These are phyloP conservation scores for Fulvia fulva DNA, from an alignment of 2,329 filamentous ascomycete species.

Conservation along the genomic window DNA sequence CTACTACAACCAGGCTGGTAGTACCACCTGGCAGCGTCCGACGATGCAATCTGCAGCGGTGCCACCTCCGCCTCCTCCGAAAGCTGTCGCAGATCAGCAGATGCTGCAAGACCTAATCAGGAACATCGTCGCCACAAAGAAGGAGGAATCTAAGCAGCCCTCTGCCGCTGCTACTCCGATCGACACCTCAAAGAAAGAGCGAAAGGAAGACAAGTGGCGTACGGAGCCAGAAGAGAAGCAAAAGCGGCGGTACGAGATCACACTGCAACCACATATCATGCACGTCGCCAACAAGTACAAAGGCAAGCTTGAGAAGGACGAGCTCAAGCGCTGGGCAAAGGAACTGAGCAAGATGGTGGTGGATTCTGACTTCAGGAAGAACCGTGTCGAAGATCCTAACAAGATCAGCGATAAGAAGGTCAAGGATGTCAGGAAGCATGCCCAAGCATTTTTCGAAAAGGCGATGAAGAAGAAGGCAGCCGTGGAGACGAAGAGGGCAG, in stretches of 20 bases:
- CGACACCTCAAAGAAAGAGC: conserved; percentile 50
- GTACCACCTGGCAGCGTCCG: conserved; percentile 78
- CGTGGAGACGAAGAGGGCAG: conserved; percentile 62
- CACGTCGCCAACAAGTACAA: conserved; percentile 83
- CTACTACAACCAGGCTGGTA: conserved; percentile 76
- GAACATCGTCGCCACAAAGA: conserved; percentile 61
- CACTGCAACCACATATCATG: conserved; percentile 79
- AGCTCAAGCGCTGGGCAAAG: conserved; percentile 61
- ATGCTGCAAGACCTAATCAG: conserved; percentile 71
- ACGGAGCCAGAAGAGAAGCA: conserved; percentile 73
- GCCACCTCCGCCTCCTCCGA: conserved; percentile 58
- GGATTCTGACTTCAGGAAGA: conserved; percentile 84
- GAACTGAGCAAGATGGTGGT: conserved; percentile 78
- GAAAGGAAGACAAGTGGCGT: conserved; percentile 67
- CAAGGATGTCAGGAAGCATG: conserved; percentile 77
- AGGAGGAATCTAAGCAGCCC: conserved; percentile 54
- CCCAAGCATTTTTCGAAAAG: conserved; percentile 81
- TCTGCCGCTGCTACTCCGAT: conserved; percentile 64
- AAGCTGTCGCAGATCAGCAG: conserved; percentile 68
- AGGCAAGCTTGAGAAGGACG: conserved; percentile 78
- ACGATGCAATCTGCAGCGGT: conserved; percentile 58
- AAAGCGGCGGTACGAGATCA: conserved; percentile 92
- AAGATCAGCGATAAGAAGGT: conserved; percentile 72
- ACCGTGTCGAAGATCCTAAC: conserved; percentile 77
- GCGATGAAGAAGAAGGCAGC: conserved; percentile 72